Evolutionary conservation across 164 flowering plant genomes (phyloP).

Genomic region (Tinospora cordifolia): DNA sequence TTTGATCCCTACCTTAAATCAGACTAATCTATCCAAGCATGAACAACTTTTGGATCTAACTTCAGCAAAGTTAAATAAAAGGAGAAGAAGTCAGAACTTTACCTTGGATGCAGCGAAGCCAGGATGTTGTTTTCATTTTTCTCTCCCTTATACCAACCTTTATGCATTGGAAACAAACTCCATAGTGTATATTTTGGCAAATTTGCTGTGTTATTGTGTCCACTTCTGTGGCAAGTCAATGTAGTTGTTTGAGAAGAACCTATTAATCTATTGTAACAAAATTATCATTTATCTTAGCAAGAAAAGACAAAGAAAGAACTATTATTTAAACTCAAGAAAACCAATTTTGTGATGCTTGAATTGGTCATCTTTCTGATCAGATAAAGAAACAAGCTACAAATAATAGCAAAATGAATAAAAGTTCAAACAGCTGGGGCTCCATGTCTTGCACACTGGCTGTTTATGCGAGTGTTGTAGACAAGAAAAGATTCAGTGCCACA

Average conservation of each 20-base stretch:
- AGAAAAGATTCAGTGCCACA: conserved; percentile 41
- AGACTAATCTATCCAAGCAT: conserved; percentile 13
- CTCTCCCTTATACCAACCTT: not conserved
- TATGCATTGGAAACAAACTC: not conserved
- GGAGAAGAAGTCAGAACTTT: not conserved
- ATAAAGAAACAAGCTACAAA: too few relatives aligned
- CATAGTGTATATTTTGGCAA: too few relatives aligned
- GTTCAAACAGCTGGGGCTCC: too few relatives aligned
- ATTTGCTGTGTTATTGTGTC: not conserved
- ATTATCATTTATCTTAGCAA: too few relatives aligned
- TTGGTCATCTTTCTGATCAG: too few relatives aligned
- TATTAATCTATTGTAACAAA: not conserved
- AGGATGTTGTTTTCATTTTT: not conserved
- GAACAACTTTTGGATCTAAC: not conserved
- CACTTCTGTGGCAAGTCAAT: not conserved
- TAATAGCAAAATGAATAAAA: too few relatives aligned
- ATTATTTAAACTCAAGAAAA: too few relatives aligned
- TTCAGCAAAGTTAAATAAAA: not conserved
- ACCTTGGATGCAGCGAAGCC: not conserved
- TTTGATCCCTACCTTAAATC: conserved; percentile 54
- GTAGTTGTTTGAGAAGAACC: not conserved
- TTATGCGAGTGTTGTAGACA: conserved; percentile 38
- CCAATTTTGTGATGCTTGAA: too few relatives aligned
- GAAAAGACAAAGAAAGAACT: too few relatives aligned
- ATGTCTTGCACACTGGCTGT: conserved; percentile 2